Evolutionary conservation across 1,139 yeast species (phyloP).

Genomic region (Hyphopichia pseudoburtonii): DNA sequence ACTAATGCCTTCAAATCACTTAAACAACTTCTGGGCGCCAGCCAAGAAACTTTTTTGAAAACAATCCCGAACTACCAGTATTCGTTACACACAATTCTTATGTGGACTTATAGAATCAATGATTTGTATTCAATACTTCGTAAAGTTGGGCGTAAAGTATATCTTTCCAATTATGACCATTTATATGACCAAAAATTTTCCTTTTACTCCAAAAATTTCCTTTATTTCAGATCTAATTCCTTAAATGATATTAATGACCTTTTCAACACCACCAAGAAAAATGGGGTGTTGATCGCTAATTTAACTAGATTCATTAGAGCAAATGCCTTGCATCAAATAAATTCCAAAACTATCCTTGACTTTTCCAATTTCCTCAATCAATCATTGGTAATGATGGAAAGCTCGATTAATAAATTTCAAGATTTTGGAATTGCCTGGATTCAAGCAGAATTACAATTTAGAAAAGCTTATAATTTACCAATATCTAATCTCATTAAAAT

Average conservation of each 20-base stretch:
- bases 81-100: conserved; percentile 50
- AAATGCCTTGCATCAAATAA: conserved; percentile 37
- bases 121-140: conserved; percentile 47
- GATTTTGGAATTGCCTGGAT: conserved; percentile 41
- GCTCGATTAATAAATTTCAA: conserved; percentile 23
- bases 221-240: conserved; percentile 26
- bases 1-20: conserved; percentile 22
- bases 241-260: conserved; percentile 41
- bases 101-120: conserved; percentile 44
- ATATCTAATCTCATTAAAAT: conserved; percentile 4
- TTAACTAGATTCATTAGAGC: conserved; percentile 51
- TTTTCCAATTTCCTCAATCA: conserved; percentile 38
- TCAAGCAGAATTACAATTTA: conserved; percentile 34
- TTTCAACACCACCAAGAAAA: conserved; percentile 49
- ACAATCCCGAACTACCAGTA: conserved; percentile 27
- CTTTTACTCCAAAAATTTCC: conserved; percentile 24
- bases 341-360: conserved; percentile 38
- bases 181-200: conserved; percentile 41
- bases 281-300: conserved; percentile 52
- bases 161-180: conserved; percentile 41
- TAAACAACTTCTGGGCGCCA: conserved; percentile 15
- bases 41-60: conserved; percentile 11
- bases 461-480: conserved; percentile 35
- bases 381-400: conserved; percentile 25
- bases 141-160: conserved; percentile 44